Conservation (phyloP, 805 yeast species). For the Wickerhamomyces silvicola region DNA sequence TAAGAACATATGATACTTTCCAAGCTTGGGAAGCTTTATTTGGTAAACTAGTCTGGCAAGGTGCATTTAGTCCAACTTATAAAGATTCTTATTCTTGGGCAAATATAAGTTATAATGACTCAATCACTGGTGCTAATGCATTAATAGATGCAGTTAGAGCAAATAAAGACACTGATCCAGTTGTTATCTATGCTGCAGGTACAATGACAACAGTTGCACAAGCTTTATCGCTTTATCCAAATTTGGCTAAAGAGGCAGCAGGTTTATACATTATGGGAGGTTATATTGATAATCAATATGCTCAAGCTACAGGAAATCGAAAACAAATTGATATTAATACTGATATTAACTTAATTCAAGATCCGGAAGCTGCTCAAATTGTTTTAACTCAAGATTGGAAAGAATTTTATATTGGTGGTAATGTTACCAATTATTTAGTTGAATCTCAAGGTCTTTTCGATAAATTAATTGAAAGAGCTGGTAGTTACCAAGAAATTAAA, state of each 20-base stretch:
- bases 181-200: constrained; percentile 35
- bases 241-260: constrained; percentile 31
- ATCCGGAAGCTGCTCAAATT: constrained; percentile 40
- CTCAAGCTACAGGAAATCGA: constrained; percentile 26
- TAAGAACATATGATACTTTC: constrained; percentile 34
- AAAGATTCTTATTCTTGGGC: constrained; percentile 27
- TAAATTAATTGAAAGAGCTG: constrained; percentile 30
- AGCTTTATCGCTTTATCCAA: constrained; percentile 34
- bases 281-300: constrained; percentile 34
- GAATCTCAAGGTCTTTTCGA: constrained; percentile 34
- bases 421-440: constrained; percentile 34
- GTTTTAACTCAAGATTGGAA: constrained; percentile 36
- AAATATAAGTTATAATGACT: constrained; percentile 25
- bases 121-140: constrained; percentile 32
- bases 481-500: constrained; percentile 24
- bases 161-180: constrained; percentile 29
- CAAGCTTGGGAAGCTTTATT: constrained; percentile 31
- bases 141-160: constrained; percentile 34
- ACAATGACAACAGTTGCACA: constrained; percentile 40
- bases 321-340: constrained; percentile 33
- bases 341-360: constrained; percentile 37
- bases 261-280: constrained; percentile 40
- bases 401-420: constrained; percentile 33
- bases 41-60: constrained; percentile 37
- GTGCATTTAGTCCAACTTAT: constrained; percentile 30